Conservation (phyloP, 371 early-diverging fungal genomes). For the Saksenaea vasiformis region DNA sequence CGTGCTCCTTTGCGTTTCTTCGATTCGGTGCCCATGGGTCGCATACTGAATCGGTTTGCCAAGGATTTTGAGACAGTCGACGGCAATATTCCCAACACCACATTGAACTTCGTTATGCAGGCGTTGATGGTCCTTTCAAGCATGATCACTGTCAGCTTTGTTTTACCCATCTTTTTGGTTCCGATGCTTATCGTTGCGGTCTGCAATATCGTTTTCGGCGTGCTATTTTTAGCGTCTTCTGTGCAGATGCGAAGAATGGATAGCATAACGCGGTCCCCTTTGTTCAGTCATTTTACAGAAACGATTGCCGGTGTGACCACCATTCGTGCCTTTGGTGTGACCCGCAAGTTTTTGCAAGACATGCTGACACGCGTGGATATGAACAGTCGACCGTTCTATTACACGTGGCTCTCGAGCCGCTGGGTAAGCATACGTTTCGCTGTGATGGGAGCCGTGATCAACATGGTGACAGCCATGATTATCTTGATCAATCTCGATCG, state of each 20-base stretch:
- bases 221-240: slow-evolving; percentile 65
- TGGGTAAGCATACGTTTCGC: slow-evolving; percentile 79
- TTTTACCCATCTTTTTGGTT: slow-evolving; percentile 56
- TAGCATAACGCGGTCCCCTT: slow-evolving; percentile 68
- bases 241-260: slow-evolving; percentile 81
- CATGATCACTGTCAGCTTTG: slow-evolving; percentile 58
- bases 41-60: slow-evolving; percentile 77
- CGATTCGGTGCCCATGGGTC: slow-evolving; percentile 85
- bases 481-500: slow-evolving; percentile 42
- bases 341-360: slow-evolving; percentile 51
- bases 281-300: slow-evolving; percentile 77
- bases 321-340: slow-evolving; percentile 74
- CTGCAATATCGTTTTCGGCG: slow-evolving; percentile 50
- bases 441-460: slow-evolving; percentile 59
- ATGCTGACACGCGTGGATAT: slow-evolving; percentile 51
- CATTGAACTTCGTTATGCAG: slow-evolving; percentile 53
- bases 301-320: slow-evolving; percentile 61
- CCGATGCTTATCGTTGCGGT: slow-evolving; percentile 42
- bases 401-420: slow-evolving; percentile 75
- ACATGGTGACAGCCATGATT: slow-evolving; percentile 53
- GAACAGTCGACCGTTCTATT: slow-evolving; percentile 68
- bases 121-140: slow-evolving; percentile 55
- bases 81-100: slow-evolving; percentile 35
- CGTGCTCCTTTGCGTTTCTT: slow-evolving; percentile 77
- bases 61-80: slow-evolving; percentile 48